These are phyloP conservation scores for Ascoidea tarda DNA, from an alignment of 805 yeast genomes.

Conservation along the genomic window DNA sequence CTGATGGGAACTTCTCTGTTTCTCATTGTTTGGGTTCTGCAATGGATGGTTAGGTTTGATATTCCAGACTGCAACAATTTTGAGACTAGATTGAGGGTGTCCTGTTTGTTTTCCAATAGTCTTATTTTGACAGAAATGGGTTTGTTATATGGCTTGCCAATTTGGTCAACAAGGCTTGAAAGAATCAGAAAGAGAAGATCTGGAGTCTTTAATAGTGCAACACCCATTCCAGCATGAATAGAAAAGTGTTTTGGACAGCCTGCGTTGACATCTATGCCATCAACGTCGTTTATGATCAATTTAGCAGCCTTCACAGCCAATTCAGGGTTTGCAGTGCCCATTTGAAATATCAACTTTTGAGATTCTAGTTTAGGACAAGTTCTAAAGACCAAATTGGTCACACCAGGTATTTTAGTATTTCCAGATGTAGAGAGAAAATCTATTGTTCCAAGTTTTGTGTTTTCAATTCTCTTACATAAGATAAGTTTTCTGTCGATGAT, in stretches of 20 bases:
- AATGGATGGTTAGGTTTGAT: constrained; percentile 75
- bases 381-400: constrained; percentile 52
- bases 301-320: constrained; percentile 83
- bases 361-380: constrained; percentile 51
- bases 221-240: constrained; percentile 95
- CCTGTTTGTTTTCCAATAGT: constrained; percentile 46
- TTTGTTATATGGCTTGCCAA: constrained; percentile 63
- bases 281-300: constrained; percentile 72
- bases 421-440: constrained; percentile 32
- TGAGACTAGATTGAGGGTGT: constrained; percentile 44
- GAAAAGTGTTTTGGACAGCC: constrained; percentile 98
- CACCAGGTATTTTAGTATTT: constrained; percentile 27
- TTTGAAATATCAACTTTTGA: constrained; percentile 68
- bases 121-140: constrained; percentile 90
- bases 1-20: constrained; percentile 73
- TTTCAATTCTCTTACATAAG: constrained; percentile 50
- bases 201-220: constrained; percentile 76
- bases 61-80: constrained; percentile 67
- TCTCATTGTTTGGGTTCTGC: constrained; percentile 74
- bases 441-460: constrained; percentile 40
- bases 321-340: constrained; percentile 77
- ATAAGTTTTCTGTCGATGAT: constrained; percentile 76
- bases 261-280: constrained; percentile 85
- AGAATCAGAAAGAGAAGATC: constrained; percentile 63
- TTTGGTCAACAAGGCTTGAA: constrained; percentile 51